Evolutionary conservation across 2,329 filamentous ascomycete genomes (phyloP).

Genomic region (Blastomyces emzantsi): DNA sequence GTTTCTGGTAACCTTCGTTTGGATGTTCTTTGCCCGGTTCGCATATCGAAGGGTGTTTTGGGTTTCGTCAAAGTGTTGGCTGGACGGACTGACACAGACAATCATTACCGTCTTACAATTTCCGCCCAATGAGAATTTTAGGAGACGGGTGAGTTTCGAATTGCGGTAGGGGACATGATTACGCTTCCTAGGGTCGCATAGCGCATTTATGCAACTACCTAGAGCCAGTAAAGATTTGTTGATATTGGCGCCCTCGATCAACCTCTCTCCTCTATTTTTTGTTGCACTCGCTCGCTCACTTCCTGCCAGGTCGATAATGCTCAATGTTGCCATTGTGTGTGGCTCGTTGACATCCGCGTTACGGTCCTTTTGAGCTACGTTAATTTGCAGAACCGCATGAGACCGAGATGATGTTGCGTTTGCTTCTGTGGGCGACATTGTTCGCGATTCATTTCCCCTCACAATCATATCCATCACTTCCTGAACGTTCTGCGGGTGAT

Average conservation of each 20-base stretch:
- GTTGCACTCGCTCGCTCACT: slow-evolving; percentile 94
- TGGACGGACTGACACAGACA: slow-evolving; percentile 93
- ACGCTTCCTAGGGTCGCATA: slow-evolving; percentile 83
- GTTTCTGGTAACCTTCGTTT: slow-evolving; percentile 98
- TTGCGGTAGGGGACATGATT: slow-evolving; percentile 97
- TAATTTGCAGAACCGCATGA: slow-evolving; percentile 95
- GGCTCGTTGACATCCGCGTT: slow-evolving; percentile 90
- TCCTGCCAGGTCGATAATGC: slow-evolving; percentile 94
- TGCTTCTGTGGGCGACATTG: slow-evolving; percentile 92
- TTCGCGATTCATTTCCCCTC: slow-evolving; percentile 84
- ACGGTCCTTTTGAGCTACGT: slow-evolving; percentile 85
- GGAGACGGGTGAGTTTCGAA: slow-evolving; percentile 86
- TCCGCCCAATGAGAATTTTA: slow-evolving; percentile 94
- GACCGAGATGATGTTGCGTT: slow-evolving; percentile 97
- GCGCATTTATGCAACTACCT: slow-evolving; percentile 95
- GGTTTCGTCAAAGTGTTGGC: slow-evolving; percentile 93
- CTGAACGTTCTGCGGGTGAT: slow-evolving; percentile 81
- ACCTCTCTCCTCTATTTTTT: slow-evolving; percentile 85
- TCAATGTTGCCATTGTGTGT: slow-evolving; percentile 95
- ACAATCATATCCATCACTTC: slow-evolving; percentile 99
- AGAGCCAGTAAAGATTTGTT: slow-evolving; percentile 95
- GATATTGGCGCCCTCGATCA: slow-evolving; percentile 95
- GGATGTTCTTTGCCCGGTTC: slow-evolving; percentile 97
- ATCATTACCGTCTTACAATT: slow-evolving; percentile 99
- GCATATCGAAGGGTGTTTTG: slow-evolving; percentile 97